Evolutionary conservation across 805 yeast species (phyloP), one percentile per base, ranked within the genome.

Genomic region (Wickerhamomyces bovis): DNA sequence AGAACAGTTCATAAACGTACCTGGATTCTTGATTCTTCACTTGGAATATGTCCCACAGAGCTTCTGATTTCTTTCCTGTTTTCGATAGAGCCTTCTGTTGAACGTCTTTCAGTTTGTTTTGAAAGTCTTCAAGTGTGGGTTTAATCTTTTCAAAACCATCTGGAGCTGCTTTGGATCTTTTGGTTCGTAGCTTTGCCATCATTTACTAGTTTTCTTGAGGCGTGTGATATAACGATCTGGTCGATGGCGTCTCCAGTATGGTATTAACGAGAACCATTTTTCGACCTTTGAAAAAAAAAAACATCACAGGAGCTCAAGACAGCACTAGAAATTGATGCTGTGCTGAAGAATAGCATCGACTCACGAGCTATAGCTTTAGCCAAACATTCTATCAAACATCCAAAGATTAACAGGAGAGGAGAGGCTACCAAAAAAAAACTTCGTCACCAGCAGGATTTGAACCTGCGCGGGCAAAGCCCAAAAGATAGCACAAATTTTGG

Each of bases 21-120:
- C 90, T 65, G 1, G 92, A 80, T 42, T 83, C 73, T 57, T 85
- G 89, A 60, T 87, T 92, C 48, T 81, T 75, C n/a, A 87, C 62
- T 56, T 76, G 78, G 53, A 77, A 71, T 18, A 89, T 79, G 44
- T 83, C 83, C 89, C 94, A 86, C 9, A 81, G 61, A 2, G 80
- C 68, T 51, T 80, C 81, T 46, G 74, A 71, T 46, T 80, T 78
- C 16, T 72, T 68, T 2, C 75, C 68, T 20, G 75, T 69, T 46
- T 68, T 63, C 11, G 72, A 64, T 3, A 65, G 46, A 13, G 70
- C 65, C 23, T 65, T 57, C 1, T 65, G 45, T 45, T 78, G 79
- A 4, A 74, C 70, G 26, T 76, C 81, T 61, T 80, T 81, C 50
- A 88, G 65, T 51, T 78, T 76, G 20, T 69, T 67, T 18, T 73